phyloP scores from a whole-genome alignment of 768 basidiomycete species.

The Xerocomellus intermedius region DNA sequence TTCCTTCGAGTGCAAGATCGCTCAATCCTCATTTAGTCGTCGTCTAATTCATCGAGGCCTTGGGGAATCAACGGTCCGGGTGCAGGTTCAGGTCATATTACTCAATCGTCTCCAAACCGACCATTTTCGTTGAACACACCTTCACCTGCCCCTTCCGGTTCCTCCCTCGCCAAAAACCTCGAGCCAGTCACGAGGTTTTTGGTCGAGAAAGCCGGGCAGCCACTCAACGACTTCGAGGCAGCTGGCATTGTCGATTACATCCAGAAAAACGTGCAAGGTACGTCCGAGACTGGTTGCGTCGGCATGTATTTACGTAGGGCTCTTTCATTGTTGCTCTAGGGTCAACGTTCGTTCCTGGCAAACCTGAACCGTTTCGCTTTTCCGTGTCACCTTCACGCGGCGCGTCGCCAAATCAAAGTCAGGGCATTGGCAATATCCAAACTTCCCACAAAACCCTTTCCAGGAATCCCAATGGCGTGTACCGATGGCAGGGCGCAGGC shows the following conservation, averaged over 20 bases:
- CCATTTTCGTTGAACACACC: slow-evolving; percentile 21
- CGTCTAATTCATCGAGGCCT: slow-evolving; percentile 17
- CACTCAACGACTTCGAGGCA: slow-evolving; percentile 51
- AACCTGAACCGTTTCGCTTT: slow-evolving; percentile 62
- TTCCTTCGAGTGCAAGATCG: slow-evolving; percentile 18
- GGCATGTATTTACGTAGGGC: slow-evolving; percentile 12
- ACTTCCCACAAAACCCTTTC: slow-evolving; percentile 53
- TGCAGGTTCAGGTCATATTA: slow-evolving; percentile 9
- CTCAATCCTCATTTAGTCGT: slow-evolving; percentile 26
- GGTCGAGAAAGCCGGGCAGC: slow-evolving; percentile 44
- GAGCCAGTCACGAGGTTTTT: slow-evolving; percentile 50
- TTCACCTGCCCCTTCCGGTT: slow-evolving; percentile 10
- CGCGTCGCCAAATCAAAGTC: slow-evolving; percentile 23
- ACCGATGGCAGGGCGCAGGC: slow-evolving; percentile 74
- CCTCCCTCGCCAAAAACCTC: slow-evolving; percentile 42
- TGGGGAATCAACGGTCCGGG: slow-evolving; percentile 16
- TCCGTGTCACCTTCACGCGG: slow-evolving; percentile 40
- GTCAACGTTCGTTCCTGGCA: slow-evolving; percentile 31
- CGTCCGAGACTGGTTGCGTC: slow-evolving; percentile 12
- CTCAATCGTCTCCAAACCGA: slow-evolving; percentile 12
- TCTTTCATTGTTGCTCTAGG: slow-evolving; percentile 18
- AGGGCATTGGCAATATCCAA: slow-evolving; percentile 17
- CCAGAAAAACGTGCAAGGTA: slow-evolving; percentile 50
- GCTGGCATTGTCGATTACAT: slow-evolving; percentile 56
- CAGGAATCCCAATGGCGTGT: slow-evolving; percentile 73